A percentile compares a stretch with the other conserved stretches of the same genome.
phyloP scores from a whole-genome alignment of 1,284 basidiomycete species.

The Cryptococcus sp. region DNA sequence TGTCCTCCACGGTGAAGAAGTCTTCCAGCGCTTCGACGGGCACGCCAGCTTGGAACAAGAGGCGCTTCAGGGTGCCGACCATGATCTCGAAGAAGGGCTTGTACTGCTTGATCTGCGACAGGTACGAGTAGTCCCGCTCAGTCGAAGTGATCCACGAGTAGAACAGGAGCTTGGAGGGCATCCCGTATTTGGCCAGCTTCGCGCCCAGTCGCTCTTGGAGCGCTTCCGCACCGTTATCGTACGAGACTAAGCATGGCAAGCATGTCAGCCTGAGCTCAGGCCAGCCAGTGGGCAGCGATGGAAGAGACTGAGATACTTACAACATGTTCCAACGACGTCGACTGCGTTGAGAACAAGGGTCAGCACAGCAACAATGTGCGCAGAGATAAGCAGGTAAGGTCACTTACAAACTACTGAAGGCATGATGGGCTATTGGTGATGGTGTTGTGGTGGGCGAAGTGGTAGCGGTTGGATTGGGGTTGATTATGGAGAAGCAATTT shows the following conservation, averaged over 20 bases:
- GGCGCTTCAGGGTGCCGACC: constrained; percentile 26
- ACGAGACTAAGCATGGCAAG: constrained; percentile 19
- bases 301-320: constrained; percentile 2
- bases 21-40: constrained; percentile 19
- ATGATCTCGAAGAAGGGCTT: constrained; percentile 32
- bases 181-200: constrained; percentile 29
- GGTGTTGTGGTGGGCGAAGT: background rate
- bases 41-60: constrained; percentile 35
- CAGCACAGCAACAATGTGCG: background rate
- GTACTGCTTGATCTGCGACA: constrained; percentile 36
- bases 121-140: constrained; percentile 36
- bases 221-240: constrained; percentile 36
- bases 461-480: background rate
- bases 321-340: constrained; percentile 42
- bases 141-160: constrained; percentile 31
- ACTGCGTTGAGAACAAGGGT: constrained; percentile 11
- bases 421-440: constrained; percentile 14
- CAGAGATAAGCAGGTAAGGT: background rate
- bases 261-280: background rate
- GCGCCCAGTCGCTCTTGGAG: constrained; percentile 28
- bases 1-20: constrained; percentile 29
- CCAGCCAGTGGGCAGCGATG: background rate
- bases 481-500: background rate
- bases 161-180: constrained; percentile 34
- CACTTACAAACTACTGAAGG: constrained; percentile 38